These are phyloP conservation scores for Striga hermonthica DNA, from an alignment of 305 asterid species.

Conservation along the genomic window DNA sequence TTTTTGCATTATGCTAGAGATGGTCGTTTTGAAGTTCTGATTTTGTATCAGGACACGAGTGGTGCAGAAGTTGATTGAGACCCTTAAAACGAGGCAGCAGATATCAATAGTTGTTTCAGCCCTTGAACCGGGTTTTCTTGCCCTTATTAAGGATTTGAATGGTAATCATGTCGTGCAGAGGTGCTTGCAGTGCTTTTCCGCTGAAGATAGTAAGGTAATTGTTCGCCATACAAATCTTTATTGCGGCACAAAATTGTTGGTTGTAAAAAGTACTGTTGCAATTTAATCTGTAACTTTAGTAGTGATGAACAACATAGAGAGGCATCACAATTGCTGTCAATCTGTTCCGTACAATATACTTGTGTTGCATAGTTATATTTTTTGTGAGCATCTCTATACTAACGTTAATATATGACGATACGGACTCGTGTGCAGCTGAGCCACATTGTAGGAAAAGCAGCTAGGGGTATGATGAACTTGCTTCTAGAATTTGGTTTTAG, in stretches of 20 bases:
- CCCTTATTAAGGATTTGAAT: conserved; percentile 72
- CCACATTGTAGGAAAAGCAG: conserved; percentile 9
- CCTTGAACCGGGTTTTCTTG: conserved; percentile 80
- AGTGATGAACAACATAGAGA: no score
- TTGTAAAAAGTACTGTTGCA: no score
- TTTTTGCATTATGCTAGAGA: not conserved
- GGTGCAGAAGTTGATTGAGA: conserved; percentile 88
- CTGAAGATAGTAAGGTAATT: conserved; percentile 66
- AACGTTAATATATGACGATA: not conserved
- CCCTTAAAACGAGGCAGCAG: conserved; percentile 61
- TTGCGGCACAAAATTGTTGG: not conserved
- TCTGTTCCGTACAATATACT: not conserved
- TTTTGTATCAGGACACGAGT: conserved; percentile 69
- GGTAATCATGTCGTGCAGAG: conserved; percentile 85
- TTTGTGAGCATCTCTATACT: not conserved
- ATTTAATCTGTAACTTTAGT: no score
- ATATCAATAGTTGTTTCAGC: conserved; percentile 56
- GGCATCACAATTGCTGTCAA: no score
- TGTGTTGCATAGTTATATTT: conserved; percentile 7
- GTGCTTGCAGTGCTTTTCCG: conserved; percentile 72
- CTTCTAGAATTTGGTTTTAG: conserved; percentile 7
- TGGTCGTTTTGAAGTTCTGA: not conserved
- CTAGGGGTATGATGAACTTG: conserved; percentile 14
- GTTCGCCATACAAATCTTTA: conserved; percentile 16
- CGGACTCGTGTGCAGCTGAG: conserved; percentile 16